Conservation (phyloP, 169 alveolate genomes). For the Pseudocohnilembus persalinus region DNA sequence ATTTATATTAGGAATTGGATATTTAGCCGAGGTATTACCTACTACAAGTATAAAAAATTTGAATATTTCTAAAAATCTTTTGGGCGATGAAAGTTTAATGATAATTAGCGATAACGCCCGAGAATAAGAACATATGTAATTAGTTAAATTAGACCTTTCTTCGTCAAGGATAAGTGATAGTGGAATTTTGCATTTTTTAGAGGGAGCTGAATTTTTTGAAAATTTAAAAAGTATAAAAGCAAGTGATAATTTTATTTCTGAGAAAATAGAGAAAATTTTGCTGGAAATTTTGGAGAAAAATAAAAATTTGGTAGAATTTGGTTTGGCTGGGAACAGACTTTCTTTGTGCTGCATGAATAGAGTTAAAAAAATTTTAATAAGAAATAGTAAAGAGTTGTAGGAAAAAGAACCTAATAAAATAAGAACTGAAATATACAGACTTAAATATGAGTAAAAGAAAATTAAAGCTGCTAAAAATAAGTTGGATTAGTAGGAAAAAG, state of each 20-base stretch:
- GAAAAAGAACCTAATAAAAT: slow-evolving; percentile 85
- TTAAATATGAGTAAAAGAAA: slow-evolving; percentile 80
- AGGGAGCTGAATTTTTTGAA: slow-evolving; percentile 29
- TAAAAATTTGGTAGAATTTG: slow-evolving; percentile 66
- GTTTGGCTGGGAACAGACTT: slow-evolving; percentile 77
- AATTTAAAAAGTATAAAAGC: slow-evolving; percentile 69
- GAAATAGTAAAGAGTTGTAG: slow-evolving; percentile 76
- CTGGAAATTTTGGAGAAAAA: slow-evolving; percentile 82
- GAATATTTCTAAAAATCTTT: slow-evolving; percentile 71
- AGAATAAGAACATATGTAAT: slow-evolving; percentile 35
- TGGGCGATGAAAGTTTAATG: slow-evolving; percentile 82
- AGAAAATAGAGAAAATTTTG: slow-evolving; percentile 77
- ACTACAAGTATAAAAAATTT: slow-evolving; percentile 56
- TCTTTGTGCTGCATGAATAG: slow-evolving; percentile 77
- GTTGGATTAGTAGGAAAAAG: slow-evolving; percentile 64
- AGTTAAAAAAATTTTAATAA: slow-evolving; percentile 69
- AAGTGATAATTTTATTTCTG: slow-evolving; percentile 84
- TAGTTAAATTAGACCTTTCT: slow-evolving; percentile 71
- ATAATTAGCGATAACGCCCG: slow-evolving; percentile 69
- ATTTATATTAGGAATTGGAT: slow-evolving; percentile 43
- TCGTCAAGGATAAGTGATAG: slow-evolving; percentile 80
- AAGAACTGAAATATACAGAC: slow-evolving; percentile 78
- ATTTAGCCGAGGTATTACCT: slow-evolving; percentile 76
- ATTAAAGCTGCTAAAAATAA: slow-evolving; percentile 69
- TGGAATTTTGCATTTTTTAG: slow-evolving; percentile 52